A percentile compares a stretch with the other conserved stretches of the same genome.
phyloP scores from a whole-genome alignment of 768 basidiomycete genomes.

The Lyophyllum atratum region DNA sequence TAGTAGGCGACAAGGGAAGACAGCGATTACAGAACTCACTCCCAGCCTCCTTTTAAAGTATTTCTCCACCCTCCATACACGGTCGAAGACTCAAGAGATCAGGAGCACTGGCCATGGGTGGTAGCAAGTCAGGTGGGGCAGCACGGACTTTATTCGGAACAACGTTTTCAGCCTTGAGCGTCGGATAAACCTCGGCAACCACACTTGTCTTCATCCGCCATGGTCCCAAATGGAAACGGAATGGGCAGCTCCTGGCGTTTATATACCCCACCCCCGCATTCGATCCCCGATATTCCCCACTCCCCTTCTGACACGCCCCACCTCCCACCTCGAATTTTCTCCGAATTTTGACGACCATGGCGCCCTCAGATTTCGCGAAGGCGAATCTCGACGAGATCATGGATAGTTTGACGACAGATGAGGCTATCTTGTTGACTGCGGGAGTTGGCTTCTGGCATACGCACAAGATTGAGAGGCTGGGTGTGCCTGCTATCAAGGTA shows the following conservation, averaged over 20 bases:
- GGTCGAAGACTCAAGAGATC: neutral
- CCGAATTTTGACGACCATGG: constrained; percentile 40
- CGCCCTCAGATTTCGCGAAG: constrained; percentile 68
- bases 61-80: neutral
- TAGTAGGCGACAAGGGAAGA: neutral
- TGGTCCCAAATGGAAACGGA: neutral
- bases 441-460: constrained; percentile 84
- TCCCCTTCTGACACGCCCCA: neutral
- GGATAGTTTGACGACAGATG: constrained; percentile 69
- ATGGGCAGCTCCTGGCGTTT: too few species aligned
- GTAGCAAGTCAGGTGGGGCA: neutral
- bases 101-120: neutral
- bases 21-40: too few species aligned
- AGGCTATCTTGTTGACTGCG: constrained; percentile 70
- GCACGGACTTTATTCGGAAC: neutral
- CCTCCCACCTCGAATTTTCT: neutral
- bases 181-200: neutral
- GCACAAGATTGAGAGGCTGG: constrained; percentile 60
- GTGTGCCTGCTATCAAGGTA: constrained; percentile 73
- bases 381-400: constrained; percentile 63
- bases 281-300: neutral
- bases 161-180: neutral
- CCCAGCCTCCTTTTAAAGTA: too few species aligned
- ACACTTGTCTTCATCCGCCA: neutral
- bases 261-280: neutral